Evolutionary conservation across 768 basidiomycete species (phyloP), one percentile per base, ranked within the genome.

Genomic region (Glaciozyma martinii): DNA sequence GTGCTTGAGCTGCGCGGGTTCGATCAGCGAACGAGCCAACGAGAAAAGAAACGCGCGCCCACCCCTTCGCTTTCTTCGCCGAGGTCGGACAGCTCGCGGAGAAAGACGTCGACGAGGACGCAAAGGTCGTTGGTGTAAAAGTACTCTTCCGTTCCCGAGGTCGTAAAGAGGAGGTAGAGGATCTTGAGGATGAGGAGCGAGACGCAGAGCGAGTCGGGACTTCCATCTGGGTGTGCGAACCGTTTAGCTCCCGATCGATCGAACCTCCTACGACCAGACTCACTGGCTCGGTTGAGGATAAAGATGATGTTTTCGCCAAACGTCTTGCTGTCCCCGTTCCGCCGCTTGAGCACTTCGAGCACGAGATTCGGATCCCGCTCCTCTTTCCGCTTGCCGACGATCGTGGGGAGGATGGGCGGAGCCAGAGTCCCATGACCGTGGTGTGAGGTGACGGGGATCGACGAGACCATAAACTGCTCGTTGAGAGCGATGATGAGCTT

Each of bases 301-400:
- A 97, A 99, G 62, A 99, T 97, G 81, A 99, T 84, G 75, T 98
- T 99, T 78, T 92, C 93, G 5, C 93, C 92, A 73, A 99, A 95
- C 1, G 95, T 95, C 79, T 89, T 89, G 77, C 85, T 89, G n/a
- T 84, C 84, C 5, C 87, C 86, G 32, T 89, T 77, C 25, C 92
- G 84, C n/a, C 86, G 80, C 80, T 89, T 86, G 29, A 99, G 80
- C 0, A 94, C 85, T 27, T 84, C 80, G 59, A 98, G 76, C 3
- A 99, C 86, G 29, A 90, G 82, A 74, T 99, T 99, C 63, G 71
- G 67, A 60, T 73, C 74, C 44, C 75, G 32, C 40, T 59, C 62
- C 21, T 63, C 53, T 27, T 68, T 57, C 8, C 71, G 68, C 40
- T 52, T 52, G 25, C 27, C 50, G 4, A 29, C 15, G 21, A 67